These are phyloP conservation scores for Diaporthe citrichinensis DNA, from an alignment of 2,329 filamentous ascomycete genomes.

Conservation along the genomic window DNA sequence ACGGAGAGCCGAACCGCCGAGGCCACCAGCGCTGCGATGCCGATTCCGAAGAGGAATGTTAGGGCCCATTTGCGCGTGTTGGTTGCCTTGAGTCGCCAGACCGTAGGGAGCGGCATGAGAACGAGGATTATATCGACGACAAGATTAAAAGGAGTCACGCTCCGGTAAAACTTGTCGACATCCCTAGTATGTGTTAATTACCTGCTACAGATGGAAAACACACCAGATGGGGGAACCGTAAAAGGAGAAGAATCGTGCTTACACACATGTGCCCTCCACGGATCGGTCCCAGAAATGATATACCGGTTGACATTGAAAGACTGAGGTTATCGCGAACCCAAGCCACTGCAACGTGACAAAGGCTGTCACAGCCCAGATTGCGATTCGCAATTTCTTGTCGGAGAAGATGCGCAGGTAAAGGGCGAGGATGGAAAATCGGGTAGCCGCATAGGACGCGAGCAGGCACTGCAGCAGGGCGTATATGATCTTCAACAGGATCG, in stretches of 20 bases:
- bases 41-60: conserved; percentile 38
- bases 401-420: conserved; percentile 40
- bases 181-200: background rate
- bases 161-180: conserved; percentile 36
- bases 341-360: conserved; percentile 39
- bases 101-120: conserved; percentile 36
- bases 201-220: background rate
- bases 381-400: background rate
- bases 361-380: conserved; percentile 28
- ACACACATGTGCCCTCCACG: conserved; percentile 28
- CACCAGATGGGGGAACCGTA: background rate
- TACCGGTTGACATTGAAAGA: conserved; percentile 34
- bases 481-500: conserved; percentile 37
- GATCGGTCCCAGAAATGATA: conserved; percentile 35
- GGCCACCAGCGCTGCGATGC: conserved; percentile 33
- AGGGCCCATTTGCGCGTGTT: conserved; percentile 36
- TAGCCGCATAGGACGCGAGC: conserved; percentile 36
- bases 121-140: conserved; percentile 27
- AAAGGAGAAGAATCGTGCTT: background rate
- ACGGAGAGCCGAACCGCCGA: conserved; percentile 34
- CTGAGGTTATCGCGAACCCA: conserved; percentile 5
- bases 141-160: conserved; percentile 40
- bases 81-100: conserved; percentile 36
- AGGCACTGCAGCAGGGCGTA: conserved; percentile 33
- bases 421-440: conserved; percentile 39